phyloP scores from a whole-genome alignment of 257 asterid species.

The Solanum chmielewskii region DNA sequence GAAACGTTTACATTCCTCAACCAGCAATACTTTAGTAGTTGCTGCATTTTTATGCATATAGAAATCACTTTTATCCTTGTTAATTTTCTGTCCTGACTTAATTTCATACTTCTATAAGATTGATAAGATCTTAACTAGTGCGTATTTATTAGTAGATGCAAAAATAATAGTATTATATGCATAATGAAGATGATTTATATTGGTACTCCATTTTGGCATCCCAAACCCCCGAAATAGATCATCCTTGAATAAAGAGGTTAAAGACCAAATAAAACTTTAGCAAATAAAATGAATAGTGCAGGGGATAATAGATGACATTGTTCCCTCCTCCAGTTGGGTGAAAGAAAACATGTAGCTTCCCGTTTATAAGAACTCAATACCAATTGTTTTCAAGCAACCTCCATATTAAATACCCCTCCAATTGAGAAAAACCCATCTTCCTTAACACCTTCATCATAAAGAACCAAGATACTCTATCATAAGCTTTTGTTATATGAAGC shows the following conservation, averaged over 20 bases:
- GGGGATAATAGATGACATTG: too few species aligned
- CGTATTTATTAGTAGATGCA: neutral
- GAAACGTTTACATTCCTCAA: too few species aligned
- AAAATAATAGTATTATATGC: neutral
- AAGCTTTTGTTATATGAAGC: neutral
- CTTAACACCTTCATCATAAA: neutral
- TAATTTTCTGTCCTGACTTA: neutral
- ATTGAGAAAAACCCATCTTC: too few species aligned
- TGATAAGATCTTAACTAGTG: neutral
- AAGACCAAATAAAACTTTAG: too few species aligned
- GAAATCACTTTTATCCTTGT: neutral
- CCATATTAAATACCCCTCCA: neutral
- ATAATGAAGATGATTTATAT: neutral
- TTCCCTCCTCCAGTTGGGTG: neutral
- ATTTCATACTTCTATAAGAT: too few species aligned
- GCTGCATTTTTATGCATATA: neutral
- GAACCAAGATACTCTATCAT: neutral
- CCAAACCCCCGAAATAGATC: neutral
- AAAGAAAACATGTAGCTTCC: neutral
- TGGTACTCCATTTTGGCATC: neutral
- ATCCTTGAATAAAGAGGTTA: too few species aligned
- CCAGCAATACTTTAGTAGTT: fast-evolving
- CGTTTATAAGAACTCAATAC: neutral
- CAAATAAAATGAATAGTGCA: neutral
- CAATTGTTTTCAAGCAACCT: neutral